Percentiles rank a stretch among this genome's conserved stretches.
These are phyloP conservation scores for Zea mays DNA, from an alignment of 176 grass and related monocot genomes.

Conservation along the genomic window Zm-B73-REFERENCE-NAM-5.0 NC_050097.1:16619001-16619500, in stretches of 20 bases:
- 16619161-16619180: background rate
- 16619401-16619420: too few species aligned
- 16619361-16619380: background rate
- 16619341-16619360: background rate
- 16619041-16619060: background rate
- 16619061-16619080: background rate
- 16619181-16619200: background rate
- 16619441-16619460: too few species aligned
- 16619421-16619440: too few species aligned
- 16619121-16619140: background rate
- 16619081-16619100: background rate
- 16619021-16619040: background rate
- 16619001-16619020: background rate
- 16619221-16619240: background rate
- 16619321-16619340: background rate
- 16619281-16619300: too few species aligned
- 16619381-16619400: too few species aligned
- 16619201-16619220: too few species aligned
- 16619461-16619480: too few species aligned
- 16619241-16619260: too few species aligned
- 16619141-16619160: constrained; percentile 1
- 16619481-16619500: too few species aligned
- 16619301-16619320: background rate
- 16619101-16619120: background rate
- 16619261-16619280: too few species aligned